These are phyloP conservation scores for Strobilomyces confusus DNA, from an alignment of 768 basidiomycete species.

Conservation along the genomic window DNA sequence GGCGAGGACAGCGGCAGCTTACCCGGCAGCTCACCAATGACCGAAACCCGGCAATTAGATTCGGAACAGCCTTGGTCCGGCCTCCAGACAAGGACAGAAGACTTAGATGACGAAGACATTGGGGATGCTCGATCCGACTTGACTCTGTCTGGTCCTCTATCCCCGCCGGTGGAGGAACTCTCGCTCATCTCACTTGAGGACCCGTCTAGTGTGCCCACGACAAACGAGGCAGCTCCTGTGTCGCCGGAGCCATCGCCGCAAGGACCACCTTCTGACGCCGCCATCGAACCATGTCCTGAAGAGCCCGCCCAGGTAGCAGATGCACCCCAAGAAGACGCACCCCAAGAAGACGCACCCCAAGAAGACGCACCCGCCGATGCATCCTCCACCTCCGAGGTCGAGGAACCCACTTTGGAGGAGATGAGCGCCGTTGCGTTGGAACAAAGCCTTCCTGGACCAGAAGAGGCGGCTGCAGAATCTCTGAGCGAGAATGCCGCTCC, in stretches of 20 bases:
- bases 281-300: constrained; percentile 11
- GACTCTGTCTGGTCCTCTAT: constrained; percentile 15
- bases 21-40: constrained; percentile 8
- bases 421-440: not conserved
- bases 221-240: not conserved
- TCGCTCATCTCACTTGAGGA: constrained; percentile 26
- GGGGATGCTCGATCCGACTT: constrained; percentile 22
- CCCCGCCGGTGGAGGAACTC: constrained; percentile 28
- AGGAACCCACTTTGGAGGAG: constrained; percentile 11
- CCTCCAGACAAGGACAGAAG: constrained; percentile 13
- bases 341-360: constrained; percentile 5
- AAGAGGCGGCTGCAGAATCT: not conserved
- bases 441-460: not conserved
- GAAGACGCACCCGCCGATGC: constrained; percentile 1
- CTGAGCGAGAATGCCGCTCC: constrained; percentile 7
- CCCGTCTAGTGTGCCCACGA: not conserved
- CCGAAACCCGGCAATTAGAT: constrained; percentile 10
- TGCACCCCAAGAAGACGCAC: constrained; percentile 1
- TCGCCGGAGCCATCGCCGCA: constrained; percentile 1
- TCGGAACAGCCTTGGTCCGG: constrained; percentile 11
- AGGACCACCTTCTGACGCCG: not conserved
- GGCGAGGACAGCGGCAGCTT: constrained; percentile 9
- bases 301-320: not conserved
- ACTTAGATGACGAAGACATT: constrained; percentile 23
- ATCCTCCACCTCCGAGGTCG: not conserved